Conservation (phyloP, 495 filamentous ascomycete species). For the Monascus purpureus region DNA sequence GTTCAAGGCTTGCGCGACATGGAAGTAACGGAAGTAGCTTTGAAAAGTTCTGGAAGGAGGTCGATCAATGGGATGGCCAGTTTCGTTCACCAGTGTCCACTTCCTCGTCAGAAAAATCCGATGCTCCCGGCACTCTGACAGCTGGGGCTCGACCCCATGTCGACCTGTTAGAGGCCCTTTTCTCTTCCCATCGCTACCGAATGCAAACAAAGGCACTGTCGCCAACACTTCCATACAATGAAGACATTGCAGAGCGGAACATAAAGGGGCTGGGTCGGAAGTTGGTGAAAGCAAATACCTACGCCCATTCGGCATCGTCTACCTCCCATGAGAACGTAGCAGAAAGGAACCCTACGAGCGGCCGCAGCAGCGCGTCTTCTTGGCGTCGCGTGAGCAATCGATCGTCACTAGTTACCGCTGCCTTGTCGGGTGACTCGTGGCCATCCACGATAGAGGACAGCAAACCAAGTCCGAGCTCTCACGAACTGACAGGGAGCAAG, state of each 20-base stretch:
- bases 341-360: conserved; percentile 26
- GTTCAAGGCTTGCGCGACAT: conserved; percentile 4
- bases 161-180: conserved; percentile 28
- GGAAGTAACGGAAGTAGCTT: conserved; percentile 19
- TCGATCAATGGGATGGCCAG: conserved; percentile 25
- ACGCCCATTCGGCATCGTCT: conserved; percentile 17
- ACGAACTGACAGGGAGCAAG: not conserved
- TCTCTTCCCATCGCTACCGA: conserved; percentile 15
- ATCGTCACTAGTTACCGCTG: conserved; percentile 13
- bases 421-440: conserved; percentile 2
- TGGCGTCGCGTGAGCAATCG: conserved; percentile 11
- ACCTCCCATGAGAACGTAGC: conserved; percentile 33
- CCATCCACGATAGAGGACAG: conserved; percentile 2
- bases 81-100: conserved; percentile 17
- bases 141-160: conserved; percentile 18
- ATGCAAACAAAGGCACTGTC: conserved; percentile 12
- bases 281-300: conserved; percentile 11
- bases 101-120: conserved; percentile 15
- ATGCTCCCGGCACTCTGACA: conserved; percentile 6
- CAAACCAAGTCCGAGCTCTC: not conserved
- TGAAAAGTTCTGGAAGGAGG: conserved; percentile 26
- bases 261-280: conserved; percentile 19
- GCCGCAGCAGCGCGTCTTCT: conserved; percentile 9
- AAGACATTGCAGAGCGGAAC: conserved; percentile 35
- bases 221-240: conserved; percentile 27